Evolutionary conservation across 2,329 filamentous ascomycete genomes (phyloP).

Genomic region (Orbilia javanica): DNA sequence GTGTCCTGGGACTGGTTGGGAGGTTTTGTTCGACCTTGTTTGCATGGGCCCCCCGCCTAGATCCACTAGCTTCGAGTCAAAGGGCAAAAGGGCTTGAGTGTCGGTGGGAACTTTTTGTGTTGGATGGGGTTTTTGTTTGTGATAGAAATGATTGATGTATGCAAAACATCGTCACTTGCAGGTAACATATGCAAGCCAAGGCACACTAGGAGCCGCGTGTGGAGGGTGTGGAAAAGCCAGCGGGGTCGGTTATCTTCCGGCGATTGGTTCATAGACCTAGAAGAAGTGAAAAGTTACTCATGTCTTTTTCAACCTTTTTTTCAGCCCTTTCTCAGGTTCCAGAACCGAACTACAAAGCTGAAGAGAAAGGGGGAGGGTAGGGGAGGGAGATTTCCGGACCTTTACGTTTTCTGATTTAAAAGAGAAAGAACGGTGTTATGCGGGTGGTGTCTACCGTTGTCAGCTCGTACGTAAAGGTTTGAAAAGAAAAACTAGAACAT

Average conservation of each 20-base stretch:
- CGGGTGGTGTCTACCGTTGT: conserved; percentile 34
- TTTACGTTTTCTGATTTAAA: conserved; percentile 36
- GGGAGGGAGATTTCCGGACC: conserved; percentile 2
- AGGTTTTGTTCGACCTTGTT: conserved; percentile 33
- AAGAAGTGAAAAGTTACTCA: conserved; percentile 35
- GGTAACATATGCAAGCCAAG: conserved; percentile 56
- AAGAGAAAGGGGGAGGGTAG: neutral
- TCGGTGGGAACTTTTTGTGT: conserved; percentile 1
- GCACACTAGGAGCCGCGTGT: conserved; percentile 55
- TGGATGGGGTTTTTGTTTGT: conserved; percentile 19
- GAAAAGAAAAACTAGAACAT: conserved; percentile 28
- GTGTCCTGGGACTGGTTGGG: conserved; percentile 26
- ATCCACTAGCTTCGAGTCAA: conserved; percentile 10
- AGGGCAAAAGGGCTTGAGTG: neutral
- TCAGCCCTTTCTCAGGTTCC: conserved; percentile 38
- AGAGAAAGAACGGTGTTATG: conserved; percentile 26
- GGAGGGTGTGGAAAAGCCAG: conserved; percentile 12
- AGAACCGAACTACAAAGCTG: conserved; percentile 1
- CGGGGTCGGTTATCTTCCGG: conserved; percentile 35
- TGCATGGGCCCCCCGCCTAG: neutral
- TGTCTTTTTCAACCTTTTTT: conserved; percentile 29
- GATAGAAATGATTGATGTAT: conserved; percentile 41
- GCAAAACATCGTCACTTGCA: conserved; percentile 58
- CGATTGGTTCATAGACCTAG: conserved; percentile 15
- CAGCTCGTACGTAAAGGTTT: conserved; percentile 50